These are phyloP conservation scores for Triadica sebifera DNA, from an alignment of 345 rosid genomes.

Conservation along the genomic window DNA sequence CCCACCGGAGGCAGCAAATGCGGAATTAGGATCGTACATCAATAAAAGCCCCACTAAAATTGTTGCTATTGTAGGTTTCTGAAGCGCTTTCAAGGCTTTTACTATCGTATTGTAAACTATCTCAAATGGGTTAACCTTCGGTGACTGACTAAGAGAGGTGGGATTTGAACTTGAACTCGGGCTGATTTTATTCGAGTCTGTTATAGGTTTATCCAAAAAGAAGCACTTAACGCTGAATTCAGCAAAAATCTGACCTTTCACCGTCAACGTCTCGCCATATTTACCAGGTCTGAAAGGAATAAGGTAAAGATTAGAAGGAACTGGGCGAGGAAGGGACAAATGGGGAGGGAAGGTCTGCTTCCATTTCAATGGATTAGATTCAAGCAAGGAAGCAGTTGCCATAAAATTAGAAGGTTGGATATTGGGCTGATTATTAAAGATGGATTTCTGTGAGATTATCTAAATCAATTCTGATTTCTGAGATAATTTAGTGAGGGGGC, in stretches of 20 bases:
- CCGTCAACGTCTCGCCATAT: constrained; percentile 4
- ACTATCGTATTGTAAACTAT: constrained; percentile 25
- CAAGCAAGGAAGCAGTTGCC: constrained; percentile 43
- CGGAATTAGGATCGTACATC: constrained; percentile 50
- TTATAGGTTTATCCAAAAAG: constrained; percentile 12
- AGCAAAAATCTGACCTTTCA: constrained; percentile 1
- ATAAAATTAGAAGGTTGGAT: constrained; percentile 17
- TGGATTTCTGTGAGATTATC: neutral
- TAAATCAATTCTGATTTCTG: no score
- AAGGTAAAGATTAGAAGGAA: neutral
- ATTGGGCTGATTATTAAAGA: neutral
- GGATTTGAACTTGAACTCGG: constrained; percentile 16
- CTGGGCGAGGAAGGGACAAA: constrained; percentile 16
- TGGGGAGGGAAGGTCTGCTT: constrained; percentile 29
- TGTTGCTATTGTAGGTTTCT: constrained; percentile 61
- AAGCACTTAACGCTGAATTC: constrained; percentile 28
- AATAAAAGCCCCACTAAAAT: constrained; percentile 58
- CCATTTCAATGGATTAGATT: constrained; percentile 42
- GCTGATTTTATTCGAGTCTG: neutral
- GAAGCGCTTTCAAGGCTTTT: constrained; percentile 42
- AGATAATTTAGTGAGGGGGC: constrained; percentile 8
- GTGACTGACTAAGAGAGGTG: neutral
- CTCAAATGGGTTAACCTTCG: constrained; percentile 29
- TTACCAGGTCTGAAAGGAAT: constrained; percentile 20
- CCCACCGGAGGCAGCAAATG: constrained; percentile 84